Base-by-base conservation (phyloP, 805 yeast genomes). In the Jamesozyma rosinii region DNA sequence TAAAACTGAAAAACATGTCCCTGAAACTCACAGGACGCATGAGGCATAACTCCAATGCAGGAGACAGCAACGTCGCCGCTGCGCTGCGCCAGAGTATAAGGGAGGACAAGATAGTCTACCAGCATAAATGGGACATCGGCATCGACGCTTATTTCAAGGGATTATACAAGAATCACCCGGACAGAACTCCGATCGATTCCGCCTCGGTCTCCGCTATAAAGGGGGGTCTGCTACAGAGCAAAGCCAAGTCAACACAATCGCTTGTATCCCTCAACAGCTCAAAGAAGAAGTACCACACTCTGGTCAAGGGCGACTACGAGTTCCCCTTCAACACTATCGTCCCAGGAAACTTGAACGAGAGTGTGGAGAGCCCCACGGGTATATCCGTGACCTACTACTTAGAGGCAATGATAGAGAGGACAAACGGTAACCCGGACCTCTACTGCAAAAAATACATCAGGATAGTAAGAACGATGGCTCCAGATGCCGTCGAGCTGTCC, bases 261-360 rank as follows among this genome's bases (percentile, higher is more conserved):
- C 44, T 63, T 42, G 57, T 50, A 26, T 61, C 66, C 2, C 50
- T 65, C 32, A 58, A 65, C 3, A 59, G 65, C 0, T 41, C 35
- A 9, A 30, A 17, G 26, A 40, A 45, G 45, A 32, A 35, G 55
- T 40, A 60, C 27, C 76, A 74, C 46, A 63, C 71, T 4, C 59
- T 83, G 43, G 71, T 70, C 1, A 77, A 74, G 47, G 97, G 97
- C 0, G 84, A 84, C 61, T 88, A 90, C 58, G 95, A 84, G 56
- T 77, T 92, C 53, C 97, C 97, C 0, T 92, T 92, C 59, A 81
- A 81, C 48, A 75, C 90, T 0, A 72, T 88, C 20, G 58, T 90
- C 19, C 95, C 95, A 0, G 97, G 97, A 1, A 71, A 79, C 32
- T 71, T 83, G 37, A 79, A 87, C 1, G 98, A 92, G 61, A 81